phyloP scores from a whole-genome alignment of 352 stramenopile genomes.

The Phytophthora nicotianae region DNA sequence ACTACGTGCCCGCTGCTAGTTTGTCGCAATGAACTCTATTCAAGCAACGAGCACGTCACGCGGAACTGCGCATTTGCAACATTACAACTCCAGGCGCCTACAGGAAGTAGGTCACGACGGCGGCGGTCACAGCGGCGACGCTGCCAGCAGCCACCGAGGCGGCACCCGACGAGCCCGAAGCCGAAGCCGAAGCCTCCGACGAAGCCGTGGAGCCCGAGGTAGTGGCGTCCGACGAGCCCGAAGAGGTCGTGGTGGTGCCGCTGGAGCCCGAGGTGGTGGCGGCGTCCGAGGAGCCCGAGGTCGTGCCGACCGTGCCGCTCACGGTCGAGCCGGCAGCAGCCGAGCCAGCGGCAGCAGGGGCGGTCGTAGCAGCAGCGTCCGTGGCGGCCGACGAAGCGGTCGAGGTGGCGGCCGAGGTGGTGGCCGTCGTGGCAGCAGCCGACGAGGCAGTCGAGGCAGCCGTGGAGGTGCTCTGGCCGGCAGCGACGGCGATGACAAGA shows the following conservation, averaged over 20 bases:
- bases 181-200: conserved; percentile 16
- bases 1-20: conserved; percentile 14
- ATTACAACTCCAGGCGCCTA: conserved; percentile 18
- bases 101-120: conserved; percentile 41
- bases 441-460: conserved; percentile 17
- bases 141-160: conserved; percentile 37
- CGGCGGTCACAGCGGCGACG: conserved; percentile 33
- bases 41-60: conserved; percentile 15
- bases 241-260: conserved; percentile 20
- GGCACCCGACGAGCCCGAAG: conserved; percentile 37
- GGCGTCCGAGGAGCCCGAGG: conserved; percentile 23
- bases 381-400: conserved; percentile 17
- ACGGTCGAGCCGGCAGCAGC: conserved; percentile 18
- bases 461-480: conserved; percentile 27
- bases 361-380: conserved; percentile 6
- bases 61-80: conserved; percentile 7
- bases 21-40: conserved; percentile 22
- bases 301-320: conserved; percentile 28
- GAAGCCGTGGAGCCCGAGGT: conserved; percentile 22
- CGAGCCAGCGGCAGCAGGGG: conserved; percentile 13
- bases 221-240: conserved; percentile 18
- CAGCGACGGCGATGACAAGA: conserved; percentile 40
- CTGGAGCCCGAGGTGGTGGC: conserved; percentile 23
- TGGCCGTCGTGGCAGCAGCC: conserved; percentile 15
- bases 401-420: conserved; percentile 19